These are phyloP conservation scores for Rheum nobile DNA, from an alignment of 148 eudicot genomes.

Conservation along the genomic window DNA sequence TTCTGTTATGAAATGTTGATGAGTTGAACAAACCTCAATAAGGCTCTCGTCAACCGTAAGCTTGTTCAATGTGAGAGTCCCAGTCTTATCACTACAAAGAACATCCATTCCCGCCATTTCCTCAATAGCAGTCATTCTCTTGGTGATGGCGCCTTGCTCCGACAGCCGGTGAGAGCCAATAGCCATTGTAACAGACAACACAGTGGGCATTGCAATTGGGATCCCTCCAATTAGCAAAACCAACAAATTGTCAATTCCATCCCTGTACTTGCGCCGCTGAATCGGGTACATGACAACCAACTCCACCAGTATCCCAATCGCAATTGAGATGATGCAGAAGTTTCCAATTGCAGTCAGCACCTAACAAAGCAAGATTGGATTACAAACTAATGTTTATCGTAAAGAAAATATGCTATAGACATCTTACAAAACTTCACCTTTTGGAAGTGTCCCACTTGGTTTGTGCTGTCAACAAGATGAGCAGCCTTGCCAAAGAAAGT, in stretches of 20 bases:
- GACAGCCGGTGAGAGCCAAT: constrained; percentile 79
- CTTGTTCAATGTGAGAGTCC: constrained; percentile 77
- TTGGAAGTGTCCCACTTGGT: constrained; percentile 75
- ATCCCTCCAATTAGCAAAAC: constrained; percentile 82
- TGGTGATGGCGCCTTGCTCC: constrained; percentile 81
- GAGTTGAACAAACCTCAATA: constrained; percentile 37
- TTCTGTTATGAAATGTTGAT: neutral
- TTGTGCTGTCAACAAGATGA: constrained; percentile 80
- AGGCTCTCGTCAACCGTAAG: constrained; percentile 59
- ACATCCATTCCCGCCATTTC: constrained; percentile 96
- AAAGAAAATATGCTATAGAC: too few relatives aligned
- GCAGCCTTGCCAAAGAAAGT: constrained; percentile 89
- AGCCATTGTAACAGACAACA: constrained; percentile 80
- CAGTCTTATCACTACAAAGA: constrained; percentile 82
- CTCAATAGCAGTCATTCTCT: constrained; percentile 89
- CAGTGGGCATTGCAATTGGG: constrained; percentile 88
- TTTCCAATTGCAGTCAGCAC: constrained; percentile 79
- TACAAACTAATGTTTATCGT: neutral
- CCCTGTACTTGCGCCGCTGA: constrained; percentile 61
- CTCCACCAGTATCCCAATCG: constrained; percentile 46
- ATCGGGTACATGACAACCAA: constrained; percentile 68
- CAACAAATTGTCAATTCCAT: constrained; percentile 68
- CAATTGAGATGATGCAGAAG: constrained; percentile 73
- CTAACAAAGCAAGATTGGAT: constrained; percentile 13
- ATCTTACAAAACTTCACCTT: constrained; percentile 27